Evolutionary conservation across 805 yeast species (phyloP), one percentile per base, ranked within the genome.

Genomic region (Wickerhamiella siamensis): DNA sequence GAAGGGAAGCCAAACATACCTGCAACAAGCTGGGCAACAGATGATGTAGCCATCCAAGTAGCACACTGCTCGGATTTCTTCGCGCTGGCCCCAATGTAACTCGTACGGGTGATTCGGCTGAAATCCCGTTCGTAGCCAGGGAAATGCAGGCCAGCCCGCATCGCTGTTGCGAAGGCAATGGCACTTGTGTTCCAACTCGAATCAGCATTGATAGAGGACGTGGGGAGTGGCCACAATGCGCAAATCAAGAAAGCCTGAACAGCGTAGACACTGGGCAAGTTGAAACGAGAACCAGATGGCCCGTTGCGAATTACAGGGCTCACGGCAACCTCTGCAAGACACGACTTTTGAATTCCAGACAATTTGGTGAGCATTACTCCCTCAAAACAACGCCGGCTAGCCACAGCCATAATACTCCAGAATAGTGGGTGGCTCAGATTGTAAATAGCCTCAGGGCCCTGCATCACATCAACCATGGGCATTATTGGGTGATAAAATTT

Each of bases 101-200:
- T 16, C 41, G 47, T 42, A 42, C 67, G 64, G 51, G 62, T 65
- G 57, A 65, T 63, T 31, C 71, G 70, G 38, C 68, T 71, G 35
- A 70, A 63, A 27, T 65, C 72, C 36, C 64, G 56, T 39, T 71
- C 66, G 52, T 67, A 64, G 47, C 83, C 88, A 0, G 86, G 91
- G 18, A 86, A 71, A 54, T 91, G 95, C 21, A 91, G 65, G 0
- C 98, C 97, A 14, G 88, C 81, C 42, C 96, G 65, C 27, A 87
- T 79, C 0, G 96, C 97, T 55, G 84, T 95, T 60, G 83, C 83
- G 52, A 86, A 67, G 4, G 97, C 97, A 36, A 83, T 77, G 0
- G 96, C 97, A 18, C 84, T 79, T 1, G 96, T 83, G 56, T 82
- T 83, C 94, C 96, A 88, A 3, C 94, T 80, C 5, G 95, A 80